Base-by-base conservation (phyloP, 441 rosid species). In the Capsella rubella region DNA sequence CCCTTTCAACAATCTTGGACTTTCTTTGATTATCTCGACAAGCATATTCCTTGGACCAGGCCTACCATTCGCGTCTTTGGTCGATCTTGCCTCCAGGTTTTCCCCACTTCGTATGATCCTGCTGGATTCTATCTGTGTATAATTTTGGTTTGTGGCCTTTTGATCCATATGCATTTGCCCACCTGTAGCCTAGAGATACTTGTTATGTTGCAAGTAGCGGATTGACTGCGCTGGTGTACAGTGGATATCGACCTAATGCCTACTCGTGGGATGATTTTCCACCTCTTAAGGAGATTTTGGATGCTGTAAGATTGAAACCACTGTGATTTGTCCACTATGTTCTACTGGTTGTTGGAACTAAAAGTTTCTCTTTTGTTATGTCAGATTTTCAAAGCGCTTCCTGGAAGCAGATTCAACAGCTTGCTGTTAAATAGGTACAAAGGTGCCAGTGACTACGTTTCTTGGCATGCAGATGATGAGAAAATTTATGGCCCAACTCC, bases 401-500 rank as follows among this genome's bases (percentile, higher is more conserved):
- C 97, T 8, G 95, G 89, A 9, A 84, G 89, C 81, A 84, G 54
- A 69, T 91, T 89, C 76, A 89, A 91, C 78, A 89, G 93, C 82
- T 80, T 91, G 69, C 79, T 91, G 21, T 77, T 91, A 55, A 91
- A 89, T 75, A 83, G 92, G 57, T 89, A 91, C 68, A 88, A 84
- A 82, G 95, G 92, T 14, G 91, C 96, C n/a, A 84, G 62, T 73
- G 96, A 94, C 80, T 83, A 86, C 61, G 93, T 87, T 47, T 86
- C 88, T 73, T 94, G 97, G 98, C 98, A 94, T 72, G 83, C 97
- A 16, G 98, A 94, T 60, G 96, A 89, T 64, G 98, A 91, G 84
- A 90, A 91, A 74, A 89, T 94, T 34, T 94, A 94, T 27, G 97
- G 97, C 60, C 82, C 87, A 15, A 79, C 91, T 69, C 95, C 96